Evolutionary conservation across 2,329 filamentous ascomycete species (phyloP).

Genomic region (Phialophora tarda): DNA sequence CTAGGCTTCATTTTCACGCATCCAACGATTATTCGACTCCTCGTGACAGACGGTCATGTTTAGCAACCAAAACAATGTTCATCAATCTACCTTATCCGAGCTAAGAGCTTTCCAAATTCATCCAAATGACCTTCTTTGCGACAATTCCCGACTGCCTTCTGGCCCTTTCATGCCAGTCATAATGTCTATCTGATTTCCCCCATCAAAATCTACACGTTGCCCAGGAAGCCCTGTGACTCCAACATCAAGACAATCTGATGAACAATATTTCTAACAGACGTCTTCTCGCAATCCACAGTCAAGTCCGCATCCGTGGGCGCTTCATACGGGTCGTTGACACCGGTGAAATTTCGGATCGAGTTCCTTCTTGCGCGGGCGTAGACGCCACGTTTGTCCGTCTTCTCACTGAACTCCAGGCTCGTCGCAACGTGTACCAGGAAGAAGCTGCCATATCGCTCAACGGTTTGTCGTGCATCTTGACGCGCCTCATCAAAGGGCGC

Average conservation of each 20-base stretch:
- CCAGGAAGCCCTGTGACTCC: constrained; percentile 86
- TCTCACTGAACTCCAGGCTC: constrained; percentile 88
- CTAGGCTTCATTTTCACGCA: background rate
- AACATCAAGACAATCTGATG: constrained; percentile 95
- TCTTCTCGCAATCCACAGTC: constrained; percentile 82
- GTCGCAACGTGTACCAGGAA: constrained; percentile 96
- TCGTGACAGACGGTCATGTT: background rate
- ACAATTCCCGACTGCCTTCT: background rate
- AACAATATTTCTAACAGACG: constrained; percentile 87
- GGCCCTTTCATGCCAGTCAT: background rate
- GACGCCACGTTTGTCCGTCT: constrained; percentile 90
- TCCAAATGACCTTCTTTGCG: background rate
- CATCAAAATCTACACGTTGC: constrained; percentile 47
- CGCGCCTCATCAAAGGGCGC: constrained; percentile 86
- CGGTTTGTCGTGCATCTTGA: constrained; percentile 76
- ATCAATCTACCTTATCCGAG: background rate
- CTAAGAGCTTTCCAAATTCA: background rate
- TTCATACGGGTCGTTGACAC: constrained; percentile 98
- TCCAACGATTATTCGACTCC: background rate
- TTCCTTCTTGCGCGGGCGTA: constrained; percentile 83
- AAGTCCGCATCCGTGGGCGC: constrained; percentile 78
- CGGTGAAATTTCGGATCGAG: constrained; percentile 97
- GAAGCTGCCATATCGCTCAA: constrained; percentile 89
- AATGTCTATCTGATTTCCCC: constrained; percentile 1
- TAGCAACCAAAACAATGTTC: background rate